A percentile compares a stretch with the other conserved stretches of the same genome.
These are phyloP conservation scores for Sclerotinia trifoliorum DNA, from an alignment of 2,329 filamentous ascomycete genomes.

Conservation along the genomic window DNA sequence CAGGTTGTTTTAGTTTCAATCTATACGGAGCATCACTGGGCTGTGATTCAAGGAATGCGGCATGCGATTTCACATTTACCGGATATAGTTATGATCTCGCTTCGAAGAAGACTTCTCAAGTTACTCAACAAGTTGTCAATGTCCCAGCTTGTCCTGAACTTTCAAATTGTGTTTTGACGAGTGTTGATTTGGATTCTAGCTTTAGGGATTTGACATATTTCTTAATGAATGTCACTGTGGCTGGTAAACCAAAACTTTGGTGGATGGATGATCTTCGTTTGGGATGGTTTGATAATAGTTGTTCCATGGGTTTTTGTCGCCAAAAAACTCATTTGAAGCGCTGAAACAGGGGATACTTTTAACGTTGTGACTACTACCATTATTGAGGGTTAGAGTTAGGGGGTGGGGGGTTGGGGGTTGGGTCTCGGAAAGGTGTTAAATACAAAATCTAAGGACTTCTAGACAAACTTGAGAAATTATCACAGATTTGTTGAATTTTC, in stretches of 20 bases:
- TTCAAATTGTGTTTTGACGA: slow-evolving; percentile 38
- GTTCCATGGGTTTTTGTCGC: slow-evolving; percentile 43
- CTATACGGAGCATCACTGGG: slow-evolving; percentile 42
- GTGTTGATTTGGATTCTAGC: slow-evolving; percentile 32
- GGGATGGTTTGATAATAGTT: slow-evolving; percentile 47
- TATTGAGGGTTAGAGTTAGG: no score
- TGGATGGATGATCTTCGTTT: slow-evolving; percentile 49
- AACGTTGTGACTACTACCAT: background rate
- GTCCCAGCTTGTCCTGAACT: slow-evolving; percentile 39
- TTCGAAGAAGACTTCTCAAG: slow-evolving; percentile 28
- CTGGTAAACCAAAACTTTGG: slow-evolving; percentile 44
- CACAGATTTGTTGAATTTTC: no score
- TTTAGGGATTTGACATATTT: slow-evolving; percentile 44
- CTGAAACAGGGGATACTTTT: background rate
- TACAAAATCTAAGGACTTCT: no score
- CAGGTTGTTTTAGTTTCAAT: slow-evolving; percentile 43
- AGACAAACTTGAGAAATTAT: no score
- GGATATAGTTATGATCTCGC: slow-evolving; percentile 38
- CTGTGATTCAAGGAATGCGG: slow-evolving; percentile 41
- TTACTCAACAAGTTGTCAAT: slow-evolving; percentile 32
- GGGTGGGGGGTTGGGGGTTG: no score
- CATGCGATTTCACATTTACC: slow-evolving; percentile 44
- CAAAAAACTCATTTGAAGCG: slow-evolving; percentile 28
- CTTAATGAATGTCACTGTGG: slow-evolving; percentile 44
- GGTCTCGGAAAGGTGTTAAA: no score